Evolutionary conservation across 192 early-diverging fungal species (phyloP).

Genomic region (Irineochytrium annulatum): DNA sequence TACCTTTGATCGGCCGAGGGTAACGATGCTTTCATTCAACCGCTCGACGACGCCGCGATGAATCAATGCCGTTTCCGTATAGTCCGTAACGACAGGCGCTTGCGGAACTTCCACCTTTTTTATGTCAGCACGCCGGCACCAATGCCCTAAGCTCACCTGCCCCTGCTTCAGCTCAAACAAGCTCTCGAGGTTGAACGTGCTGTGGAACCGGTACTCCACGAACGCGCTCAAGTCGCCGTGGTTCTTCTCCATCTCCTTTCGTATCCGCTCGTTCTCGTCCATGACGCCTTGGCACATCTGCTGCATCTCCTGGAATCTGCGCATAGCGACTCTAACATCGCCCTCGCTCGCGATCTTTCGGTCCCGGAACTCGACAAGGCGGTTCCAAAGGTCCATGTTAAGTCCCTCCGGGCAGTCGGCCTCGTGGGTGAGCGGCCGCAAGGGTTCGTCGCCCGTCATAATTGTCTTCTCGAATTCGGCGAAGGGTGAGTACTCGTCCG

Average conservation of each 20-base stretch:
- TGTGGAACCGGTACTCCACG: slow-evolving; percentile 48
- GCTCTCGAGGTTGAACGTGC: slow-evolving; percentile 50
- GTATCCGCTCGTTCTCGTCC: slow-evolving; percentile 43
- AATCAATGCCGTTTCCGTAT: slow-evolving; percentile 47
- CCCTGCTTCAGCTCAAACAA: slow-evolving; percentile 60
- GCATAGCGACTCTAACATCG: slow-evolving; percentile 26
- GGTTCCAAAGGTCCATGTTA: slow-evolving; percentile 39
- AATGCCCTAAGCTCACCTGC: slow-evolving; percentile 26
- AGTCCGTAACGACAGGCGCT: slow-evolving; percentile 58
- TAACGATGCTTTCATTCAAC: slow-evolving; percentile 48
- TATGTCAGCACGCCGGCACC: not conserved
- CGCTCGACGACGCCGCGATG: slow-evolving; percentile 48
- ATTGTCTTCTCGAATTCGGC: slow-evolving; percentile 18
- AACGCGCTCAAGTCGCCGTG: slow-evolving; percentile 44
- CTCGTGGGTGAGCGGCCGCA: slow-evolving; percentile 17
- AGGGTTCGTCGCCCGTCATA: slow-evolving; percentile 13
- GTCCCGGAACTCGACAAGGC: slow-evolving; percentile 45
- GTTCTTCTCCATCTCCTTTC: slow-evolving; percentile 40
- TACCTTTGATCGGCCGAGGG: slow-evolving; percentile 50
- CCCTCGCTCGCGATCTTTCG: slow-evolving; percentile 43
- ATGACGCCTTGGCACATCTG: slow-evolving; percentile 33
- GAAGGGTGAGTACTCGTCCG: slow-evolving; percentile 3
- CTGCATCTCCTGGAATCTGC: slow-evolving; percentile 39
- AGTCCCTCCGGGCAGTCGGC: slow-evolving; percentile 47
- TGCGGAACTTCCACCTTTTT: slow-evolving; percentile 56